A percentile compares a stretch with the other conserved stretches of the same genome.
phyloP scores from a whole-genome alignment of 2,329 filamentous ascomycete species.

The Chaetomiaceae sp. region DNA sequence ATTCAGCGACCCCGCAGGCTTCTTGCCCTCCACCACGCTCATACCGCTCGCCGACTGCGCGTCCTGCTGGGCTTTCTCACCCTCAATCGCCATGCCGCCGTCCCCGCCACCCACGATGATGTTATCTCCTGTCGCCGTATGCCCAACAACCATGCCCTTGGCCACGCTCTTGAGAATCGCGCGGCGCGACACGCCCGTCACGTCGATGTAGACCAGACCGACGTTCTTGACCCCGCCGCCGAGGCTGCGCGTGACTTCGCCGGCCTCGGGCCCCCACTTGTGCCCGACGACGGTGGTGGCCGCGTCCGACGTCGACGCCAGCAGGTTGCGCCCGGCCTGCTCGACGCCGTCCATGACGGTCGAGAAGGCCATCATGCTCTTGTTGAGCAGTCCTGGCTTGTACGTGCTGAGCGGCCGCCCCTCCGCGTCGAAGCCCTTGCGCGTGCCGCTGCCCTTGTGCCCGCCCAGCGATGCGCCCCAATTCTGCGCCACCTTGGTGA shows the following conservation, averaged over 20 bases:
- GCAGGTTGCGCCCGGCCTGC: slow-evolving; percentile 71
- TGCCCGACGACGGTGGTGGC: slow-evolving; percentile 84
- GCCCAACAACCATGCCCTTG: slow-evolving; percentile 90
- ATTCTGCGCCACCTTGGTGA: slow-evolving; percentile 81
- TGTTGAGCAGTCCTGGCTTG: slow-evolving; percentile 91
- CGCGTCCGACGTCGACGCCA: slow-evolving; percentile 69
- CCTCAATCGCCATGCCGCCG: slow-evolving; percentile 24
- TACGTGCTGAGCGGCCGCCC: slow-evolving; percentile 60
- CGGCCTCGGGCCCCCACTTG: slow-evolving; percentile 80
- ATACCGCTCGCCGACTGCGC: slow-evolving; percentile 17
- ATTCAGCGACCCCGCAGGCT: slow-evolving; percentile 15
- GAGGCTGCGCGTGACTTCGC: slow-evolving; percentile 65
- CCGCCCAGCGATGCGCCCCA: slow-evolving; percentile 69
- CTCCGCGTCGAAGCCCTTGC: slow-evolving; percentile 60
- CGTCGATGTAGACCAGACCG: slow-evolving; percentile 94
- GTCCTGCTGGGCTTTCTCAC: slow-evolving; percentile 3
- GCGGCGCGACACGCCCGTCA: slow-evolving; percentile 80
- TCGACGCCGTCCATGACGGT: slow-evolving; percentile 93
- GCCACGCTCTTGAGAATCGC: slow-evolving; percentile 92
- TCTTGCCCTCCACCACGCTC: slow-evolving; percentile 21
- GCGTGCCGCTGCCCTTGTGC: slow-evolving; percentile 38
- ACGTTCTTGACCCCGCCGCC: slow-evolving; percentile 92
- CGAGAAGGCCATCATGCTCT: slow-evolving; percentile 91
- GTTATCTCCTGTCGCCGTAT: slow-evolving; percentile 66
- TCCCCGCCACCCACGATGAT: slow-evolving; percentile 65